Percentiles rank a stretch among this genome's conserved stretches.
phyloP scores from a whole-genome alignment of 352 stramenopile genomes.

The Thraustotheca clavata region DNA sequence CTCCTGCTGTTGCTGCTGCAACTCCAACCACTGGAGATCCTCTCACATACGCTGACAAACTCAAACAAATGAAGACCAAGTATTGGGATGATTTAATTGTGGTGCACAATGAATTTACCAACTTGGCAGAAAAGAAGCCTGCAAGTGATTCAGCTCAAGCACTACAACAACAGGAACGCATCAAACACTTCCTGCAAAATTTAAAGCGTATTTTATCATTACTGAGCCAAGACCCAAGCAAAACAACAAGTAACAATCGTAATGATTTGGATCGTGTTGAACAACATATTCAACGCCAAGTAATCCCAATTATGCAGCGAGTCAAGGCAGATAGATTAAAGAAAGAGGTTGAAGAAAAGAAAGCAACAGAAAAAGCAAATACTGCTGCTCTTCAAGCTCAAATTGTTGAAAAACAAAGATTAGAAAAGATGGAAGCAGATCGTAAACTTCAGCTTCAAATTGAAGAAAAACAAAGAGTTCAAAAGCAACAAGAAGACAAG shows the following conservation, averaged over 20 bases:
- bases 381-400: constrained; percentile 32
- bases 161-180: constrained; percentile 61
- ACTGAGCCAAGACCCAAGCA: constrained; percentile 69
- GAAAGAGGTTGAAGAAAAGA: constrained; percentile 5
- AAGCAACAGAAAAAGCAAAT: constrained; percentile 9
- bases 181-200: constrained; percentile 74
- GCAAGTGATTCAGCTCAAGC: constrained; percentile 45
- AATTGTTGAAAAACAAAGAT: constrained; percentile 46
- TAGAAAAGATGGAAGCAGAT: not conserved
- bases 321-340: constrained; percentile 36
- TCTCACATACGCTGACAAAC: constrained; percentile 56
- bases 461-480: constrained; percentile 44
- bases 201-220: constrained; percentile 73
- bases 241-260: constrained; percentile 66
- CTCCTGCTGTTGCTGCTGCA: too few relatives aligned
- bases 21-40: constrained; percentile 21
- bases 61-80: constrained; percentile 69
- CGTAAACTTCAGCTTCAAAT: not conserved
- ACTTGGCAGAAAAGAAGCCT: constrained; percentile 77
- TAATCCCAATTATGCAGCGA: constrained; percentile 63
- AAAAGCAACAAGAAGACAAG: constrained; percentile 53
- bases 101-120: constrained; percentile 76
- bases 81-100: constrained; percentile 80
- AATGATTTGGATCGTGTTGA: constrained; percentile 74
- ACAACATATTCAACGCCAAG: constrained; percentile 75